Percentiles rank a stretch among this genome's conserved stretches.
phyloP scores from a whole-genome alignment of 78 protist genomes.

The Ministeria vibrans region DNA sequence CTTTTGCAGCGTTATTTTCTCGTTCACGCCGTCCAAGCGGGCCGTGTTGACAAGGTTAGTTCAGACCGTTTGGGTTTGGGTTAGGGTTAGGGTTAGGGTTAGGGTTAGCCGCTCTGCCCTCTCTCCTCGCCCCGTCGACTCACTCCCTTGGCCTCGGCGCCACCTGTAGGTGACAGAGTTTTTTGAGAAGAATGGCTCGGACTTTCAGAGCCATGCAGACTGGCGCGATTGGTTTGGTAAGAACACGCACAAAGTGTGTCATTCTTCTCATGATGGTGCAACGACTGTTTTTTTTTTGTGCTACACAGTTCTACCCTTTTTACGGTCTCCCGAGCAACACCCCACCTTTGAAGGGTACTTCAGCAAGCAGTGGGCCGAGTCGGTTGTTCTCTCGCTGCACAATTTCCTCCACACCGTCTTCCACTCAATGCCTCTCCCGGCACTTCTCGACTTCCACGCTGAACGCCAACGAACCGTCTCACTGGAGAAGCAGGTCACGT shows the following conservation, averaged over 20 bases:
- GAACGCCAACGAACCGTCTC: background rate
- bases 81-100: no score
- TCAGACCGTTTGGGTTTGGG: no score
- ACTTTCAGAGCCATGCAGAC: conserved; percentile 45
- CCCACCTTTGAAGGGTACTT: conserved; percentile 53
- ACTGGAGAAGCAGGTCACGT: background rate
- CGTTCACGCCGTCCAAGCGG: conserved; percentile 23
- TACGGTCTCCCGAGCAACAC: conserved; percentile 36
- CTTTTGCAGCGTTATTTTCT: conserved; percentile 41
- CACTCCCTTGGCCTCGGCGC: no score
- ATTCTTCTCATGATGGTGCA: no score
- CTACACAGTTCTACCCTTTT: conserved; percentile 40
- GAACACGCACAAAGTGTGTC: no score
- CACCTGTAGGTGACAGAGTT: conserved; percentile 54
- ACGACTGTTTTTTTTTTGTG: no score
- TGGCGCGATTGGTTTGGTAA: conserved; percentile 68
- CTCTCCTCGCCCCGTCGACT: no score
- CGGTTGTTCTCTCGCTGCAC: conserved; percentile 40
- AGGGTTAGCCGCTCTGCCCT: no score
- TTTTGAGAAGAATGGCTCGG: conserved; percentile 38
- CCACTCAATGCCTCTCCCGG: conserved; percentile 23
- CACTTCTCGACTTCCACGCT: background rate
- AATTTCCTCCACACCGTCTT: conserved; percentile 57
- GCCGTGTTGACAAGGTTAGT: conserved; percentile 38
- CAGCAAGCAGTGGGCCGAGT: conserved; percentile 49